Percentiles rank a stretch among this genome's conserved stretches.
Evolutionary conservation across 2,329 filamentous ascomycete genomes (phyloP).

Genomic region (Colletotrichum sp.): DNA sequence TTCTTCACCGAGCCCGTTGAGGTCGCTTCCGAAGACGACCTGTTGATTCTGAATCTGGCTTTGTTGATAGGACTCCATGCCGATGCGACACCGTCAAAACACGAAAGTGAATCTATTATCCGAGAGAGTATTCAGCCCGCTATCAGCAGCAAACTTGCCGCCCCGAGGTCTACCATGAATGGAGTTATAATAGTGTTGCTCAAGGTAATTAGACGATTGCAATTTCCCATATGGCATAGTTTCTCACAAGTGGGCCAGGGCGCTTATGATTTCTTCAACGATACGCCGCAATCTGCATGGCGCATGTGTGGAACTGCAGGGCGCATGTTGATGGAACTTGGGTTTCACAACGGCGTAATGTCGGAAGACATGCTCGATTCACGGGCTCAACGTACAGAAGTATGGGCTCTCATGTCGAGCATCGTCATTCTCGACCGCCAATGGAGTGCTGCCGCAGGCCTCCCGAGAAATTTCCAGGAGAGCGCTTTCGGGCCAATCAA

Average conservation of each 20-base stretch:
- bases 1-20: not conserved
- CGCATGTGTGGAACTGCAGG: conserved; percentile 31
- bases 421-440: conserved; percentile 21
- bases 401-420: conserved; percentile 9
- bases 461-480: conserved; percentile 21
- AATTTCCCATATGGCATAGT: not conserved
- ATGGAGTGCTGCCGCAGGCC: conserved; percentile 20
- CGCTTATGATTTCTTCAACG: conserved; percentile 29
- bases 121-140: not conserved
- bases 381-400: not conserved
- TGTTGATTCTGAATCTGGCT: conserved; percentile 15
- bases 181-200: not conserved
- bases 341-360: conserved; percentile 29
- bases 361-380: conserved; percentile 20
- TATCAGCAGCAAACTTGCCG: not conserved
- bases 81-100: not conserved
- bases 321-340: conserved; percentile 30
- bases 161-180: not conserved
- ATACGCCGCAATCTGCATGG: conserved; percentile 26
- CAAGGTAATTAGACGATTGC: not conserved
- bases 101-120: not conserved
- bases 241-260: not conserved
- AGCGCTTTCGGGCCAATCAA: conserved; percentile 4
- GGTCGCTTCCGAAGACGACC: conserved; percentile 1
- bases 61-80: conserved; percentile 16